Evolutionary conservation across 1,284 basidiomycete genomes (phyloP), one percentile per base, ranked within the genome.

Genomic region (Puccinia polysora): DNA sequence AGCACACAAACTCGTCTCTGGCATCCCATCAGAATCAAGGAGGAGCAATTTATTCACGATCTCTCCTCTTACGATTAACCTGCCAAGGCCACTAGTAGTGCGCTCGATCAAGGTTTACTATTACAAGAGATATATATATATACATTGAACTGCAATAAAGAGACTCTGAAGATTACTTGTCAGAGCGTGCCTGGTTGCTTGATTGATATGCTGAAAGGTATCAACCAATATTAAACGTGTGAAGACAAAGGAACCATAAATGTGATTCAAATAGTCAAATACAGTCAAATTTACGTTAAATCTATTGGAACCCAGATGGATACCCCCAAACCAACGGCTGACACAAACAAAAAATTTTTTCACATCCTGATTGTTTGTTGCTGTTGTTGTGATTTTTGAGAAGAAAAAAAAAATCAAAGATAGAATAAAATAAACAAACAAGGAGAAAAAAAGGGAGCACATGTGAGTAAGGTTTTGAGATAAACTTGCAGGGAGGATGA

Each of bases 141-240:
- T n/a, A n/a, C n/a, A n/a, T n/a, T n/a, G n/a, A n/a, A n/a, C n/a
- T n/a, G n/a, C n/a, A n/a, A n/a, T n/a, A n/a, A n/a, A n/a, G n/a
- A n/a, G n/a, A n/a, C n/a, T n/a, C n/a, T n/a, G n/a, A n/a, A n/a
- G n/a, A n/a, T n/a, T n/a, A n/a, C n/a, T n/a, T n/a, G n/a, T n/a
- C n/a, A 94, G 82, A 0, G 91, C 91, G 77, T 90, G 89, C 25
- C 91, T 83, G 6, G 91, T 91, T 2, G 89, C 90, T 78, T 92
- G 89, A 77, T 90, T 92, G 78, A 93, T 93, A 75, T 91, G 89
- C 63, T 63, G 12, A n/a, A 14, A 14, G 12, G 45, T 15, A 23
- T 49, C 45, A 23, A 49, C 45, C 23, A 15, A 23, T 23, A 49
- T 49, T 49, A 49, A 49, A 4, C 45, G 23, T 49, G 18, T 49